A percentile compares a stretch with the other conserved stretches of the same genome.
Evolutionary conservation across 331 rosid species (phyloP).

Genomic region (Pyracantha coccinea): DNA sequence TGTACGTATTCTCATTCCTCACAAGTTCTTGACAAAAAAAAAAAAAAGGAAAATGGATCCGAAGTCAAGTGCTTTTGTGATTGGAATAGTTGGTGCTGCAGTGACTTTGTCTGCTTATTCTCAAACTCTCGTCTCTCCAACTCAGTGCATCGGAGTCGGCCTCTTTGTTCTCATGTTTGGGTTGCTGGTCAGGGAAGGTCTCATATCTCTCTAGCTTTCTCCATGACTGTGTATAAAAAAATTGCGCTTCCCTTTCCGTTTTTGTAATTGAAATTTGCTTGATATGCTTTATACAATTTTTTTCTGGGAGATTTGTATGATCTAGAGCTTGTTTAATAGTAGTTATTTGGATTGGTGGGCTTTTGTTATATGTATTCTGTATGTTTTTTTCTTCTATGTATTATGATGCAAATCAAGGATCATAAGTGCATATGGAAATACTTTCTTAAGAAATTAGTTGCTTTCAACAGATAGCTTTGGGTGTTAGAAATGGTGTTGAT

Average conservation of each 20-base stretch:
- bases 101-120: conserved; percentile 60
- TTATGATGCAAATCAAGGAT: background rate
- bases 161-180: conserved; percentile 70
- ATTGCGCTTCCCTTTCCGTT: background rate
- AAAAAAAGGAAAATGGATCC: conserved; percentile 33
- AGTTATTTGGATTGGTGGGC: background rate
- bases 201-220: conserved; percentile 33
- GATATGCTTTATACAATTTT: background rate
- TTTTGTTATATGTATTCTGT: background rate
- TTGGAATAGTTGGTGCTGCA: conserved; percentile 68
- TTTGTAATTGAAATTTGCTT: background rate
- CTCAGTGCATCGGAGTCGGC: conserved; percentile 54
- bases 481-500: background rate
- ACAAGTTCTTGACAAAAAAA: background rate
- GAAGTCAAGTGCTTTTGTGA: conserved; percentile 38
- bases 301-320: background rate
- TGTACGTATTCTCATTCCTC: background rate
- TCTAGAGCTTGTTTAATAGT: background rate
- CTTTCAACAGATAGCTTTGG: too few relatives aligned
- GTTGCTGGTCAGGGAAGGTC: conserved; percentile 70
- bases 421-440: background rate
- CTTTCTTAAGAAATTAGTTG: background rate
- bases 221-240: background rate
- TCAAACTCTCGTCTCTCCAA: conserved; percentile 48
- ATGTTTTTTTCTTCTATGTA: background rate